These are phyloP conservation scores for Crassisporium funariophilum DNA, from an alignment of 768 basidiomycete species.

Conservation along the genomic window DNA sequence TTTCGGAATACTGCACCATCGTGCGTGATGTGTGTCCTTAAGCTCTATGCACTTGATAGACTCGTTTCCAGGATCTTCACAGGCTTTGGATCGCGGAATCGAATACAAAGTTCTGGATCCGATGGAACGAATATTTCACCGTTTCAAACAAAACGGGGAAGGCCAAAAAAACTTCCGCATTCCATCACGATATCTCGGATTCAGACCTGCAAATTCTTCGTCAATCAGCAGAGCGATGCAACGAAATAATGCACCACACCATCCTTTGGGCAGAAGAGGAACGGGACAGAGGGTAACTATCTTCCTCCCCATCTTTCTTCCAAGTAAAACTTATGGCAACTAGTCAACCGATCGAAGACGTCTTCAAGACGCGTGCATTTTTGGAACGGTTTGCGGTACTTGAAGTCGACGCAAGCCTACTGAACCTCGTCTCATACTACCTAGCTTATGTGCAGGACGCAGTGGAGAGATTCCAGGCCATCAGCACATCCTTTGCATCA, in stretches of 20 bases:
- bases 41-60: neutral
- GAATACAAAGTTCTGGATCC: slow-evolving; percentile 36
- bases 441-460: slow-evolving; percentile 19
- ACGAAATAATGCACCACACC: slow-evolving; percentile 16
- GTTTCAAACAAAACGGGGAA: slow-evolving; percentile 22
- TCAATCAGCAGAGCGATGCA: slow-evolving; percentile 1
- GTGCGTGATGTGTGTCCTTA: slow-evolving; percentile 22
- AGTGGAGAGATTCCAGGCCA: slow-evolving; percentile 19
- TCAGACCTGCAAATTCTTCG: slow-evolving; percentile 18
- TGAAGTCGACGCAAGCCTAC: slow-evolving; percentile 8
- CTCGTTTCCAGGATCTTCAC: slow-evolving; percentile 32
- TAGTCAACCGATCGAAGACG: slow-evolving; percentile 22
- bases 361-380: slow-evolving; percentile 12
- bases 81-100: slow-evolving; percentile 32
- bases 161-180: slow-evolving; percentile 10
- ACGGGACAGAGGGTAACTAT: slow-evolving; percentile 15
- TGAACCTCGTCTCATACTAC: slow-evolving; percentile 26
- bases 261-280: slow-evolving; percentile 23
- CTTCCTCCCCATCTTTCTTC: neutral
- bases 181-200: slow-evolving; percentile 20
- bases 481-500: slow-evolving; percentile 16
- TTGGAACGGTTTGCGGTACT: neutral
- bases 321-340: neutral
- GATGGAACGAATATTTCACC: slow-evolving; percentile 45
- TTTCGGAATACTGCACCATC: slow-evolving; percentile 27